phyloP scores from a whole-genome alignment of 176 grass and related monocot species.

The Echinochloa phyllopogon region DNA sequence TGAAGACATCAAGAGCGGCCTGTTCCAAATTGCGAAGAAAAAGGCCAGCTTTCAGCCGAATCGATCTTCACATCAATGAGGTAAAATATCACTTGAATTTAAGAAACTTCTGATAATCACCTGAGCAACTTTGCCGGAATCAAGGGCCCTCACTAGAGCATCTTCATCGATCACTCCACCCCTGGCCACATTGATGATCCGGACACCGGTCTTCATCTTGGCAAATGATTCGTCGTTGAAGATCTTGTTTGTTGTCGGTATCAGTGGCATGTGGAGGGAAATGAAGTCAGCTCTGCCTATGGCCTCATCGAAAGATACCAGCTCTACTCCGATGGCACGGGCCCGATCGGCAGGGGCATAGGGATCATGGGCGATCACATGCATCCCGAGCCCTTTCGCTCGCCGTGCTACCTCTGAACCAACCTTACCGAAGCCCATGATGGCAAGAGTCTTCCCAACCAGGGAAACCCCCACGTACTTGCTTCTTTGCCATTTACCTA shows the following conservation, averaged over 20 bases:
- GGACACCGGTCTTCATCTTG: constrained; percentile 84
- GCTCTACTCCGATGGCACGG: constrained; percentile 77
- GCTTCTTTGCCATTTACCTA: constrained; percentile 90
- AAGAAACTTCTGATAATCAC: constrained; percentile 47
- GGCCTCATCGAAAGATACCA: constrained; percentile 91
- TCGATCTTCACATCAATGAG: neutral
- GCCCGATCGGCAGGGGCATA: constrained; percentile 87
- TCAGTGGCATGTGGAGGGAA: constrained; percentile 94
- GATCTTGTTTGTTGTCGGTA: constrained; percentile 69
- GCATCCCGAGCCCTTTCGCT: constrained; percentile 90
- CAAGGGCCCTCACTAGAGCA: constrained; percentile 88
- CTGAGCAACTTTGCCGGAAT: constrained; percentile 88
- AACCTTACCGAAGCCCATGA: constrained; percentile 98
- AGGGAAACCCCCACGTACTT: constrained; percentile 95
- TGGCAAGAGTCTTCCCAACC: constrained; percentile 85
- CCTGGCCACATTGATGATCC: constrained; percentile 95
- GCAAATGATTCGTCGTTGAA: constrained; percentile 88
- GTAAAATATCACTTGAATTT: neutral
- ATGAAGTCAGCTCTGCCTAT: constrained; percentile 87
- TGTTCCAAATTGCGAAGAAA: constrained; percentile 51
- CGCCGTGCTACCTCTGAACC: constrained; percentile 91
- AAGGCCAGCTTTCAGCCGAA: constrained; percentile 26
- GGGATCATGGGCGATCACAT: constrained; percentile 91
- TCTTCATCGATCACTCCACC: constrained; percentile 97
- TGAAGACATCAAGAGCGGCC: constrained; percentile 98